Evolutionary conservation across 441 rosid species (phyloP), one percentile per base, ranked within the genome.

Genomic region (Erodium trifolium): DNA sequence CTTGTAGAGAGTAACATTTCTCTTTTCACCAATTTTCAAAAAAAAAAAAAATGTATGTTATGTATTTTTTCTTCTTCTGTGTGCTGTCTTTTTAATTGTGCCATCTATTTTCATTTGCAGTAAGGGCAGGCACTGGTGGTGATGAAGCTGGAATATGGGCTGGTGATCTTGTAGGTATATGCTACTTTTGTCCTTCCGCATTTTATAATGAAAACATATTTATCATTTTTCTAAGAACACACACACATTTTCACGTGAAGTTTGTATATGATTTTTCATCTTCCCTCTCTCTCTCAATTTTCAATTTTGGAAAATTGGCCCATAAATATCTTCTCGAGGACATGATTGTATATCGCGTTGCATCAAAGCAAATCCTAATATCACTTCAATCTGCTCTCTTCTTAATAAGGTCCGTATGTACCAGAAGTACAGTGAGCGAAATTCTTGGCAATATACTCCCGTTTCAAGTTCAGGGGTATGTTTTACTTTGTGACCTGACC

Each of bases 131-230:
- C 73, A 86, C 98, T 68, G 98, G 98, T 71, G 97, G 98, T 45
- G 98, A 93, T 83, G 97, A 93, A 80, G 98, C 98, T 84, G 98
- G 96, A 75, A 10, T 89, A 53, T 93, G 98, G 97, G 96, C 97
- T 72, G 97, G 97, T 93, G 98, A 93, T 87, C 98, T 93, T 93
- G 97, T 93, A 91, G 96, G 97, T 91, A 93, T 83, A 91, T 83
- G 87, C 82, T 86, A 82, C 77, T 79, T 77, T 85, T 76, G 66
- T 80, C 76, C 83, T 73, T 71, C 70, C 60, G 77, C 72, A 69
- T 72, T 67, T 27, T 64, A 27, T 41, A 43, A 18, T 60, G 45
- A 53, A 75, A n/a, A 60, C 31, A 49, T 29, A 55, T 55, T 9
- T 17, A 55, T 55, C 23, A 14, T 23, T 55, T 55, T 55, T 43